Base-by-base conservation (phyloP, 768 basidiomycete species). In the Hygrophorus russula region DNA sequence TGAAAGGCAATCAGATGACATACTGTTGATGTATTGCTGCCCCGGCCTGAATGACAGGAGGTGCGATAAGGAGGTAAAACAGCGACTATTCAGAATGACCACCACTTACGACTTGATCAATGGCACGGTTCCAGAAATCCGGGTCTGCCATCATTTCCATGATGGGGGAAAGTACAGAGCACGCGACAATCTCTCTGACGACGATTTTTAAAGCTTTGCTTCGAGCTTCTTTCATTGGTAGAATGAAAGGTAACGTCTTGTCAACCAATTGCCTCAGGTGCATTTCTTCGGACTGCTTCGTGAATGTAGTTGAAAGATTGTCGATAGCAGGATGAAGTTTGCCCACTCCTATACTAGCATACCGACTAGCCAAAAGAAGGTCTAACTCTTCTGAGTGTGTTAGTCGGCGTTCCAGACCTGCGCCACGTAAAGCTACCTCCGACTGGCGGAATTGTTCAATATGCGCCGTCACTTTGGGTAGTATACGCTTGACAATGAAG, bases 81-180 rank as follows among this genome's bases (percentile, higher is more conserved):
- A 18, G 33, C 33, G 18, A 44, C 39, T 5, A 28, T 33, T 5
- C n/a, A 24, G 11, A 20, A 33, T 13, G 19, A 14, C 2, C 17
- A 33, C 24, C 13, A 68, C 88, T 63, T 58, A 91, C 93, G 65
- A 88, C 77, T 64, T 92, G 82, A 59, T 97, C 93, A 39, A 97
- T 86, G 30, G 78, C 75, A 46, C 78, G 71, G 64, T 99, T 99
- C 92, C 92, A 97, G 51, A 96, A 96, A 60, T 99, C 96, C 4
- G 92, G 89, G 59, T 99, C 96, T 20, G 85, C 73, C 29, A 97
- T 57, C 82, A 94, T 88, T 39, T 97, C 89, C 70, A 94, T 80
- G 42, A 94, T 60, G 10, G 94, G 92, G 55, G 85, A 80, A 32
- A 97, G 55, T 2, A 94, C 78, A 2, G 82, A 69, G 56, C 89